Base-by-base conservation (phyloP, 1,284 basidiomycete genomes). In the Phlebopus sp. region DNA sequence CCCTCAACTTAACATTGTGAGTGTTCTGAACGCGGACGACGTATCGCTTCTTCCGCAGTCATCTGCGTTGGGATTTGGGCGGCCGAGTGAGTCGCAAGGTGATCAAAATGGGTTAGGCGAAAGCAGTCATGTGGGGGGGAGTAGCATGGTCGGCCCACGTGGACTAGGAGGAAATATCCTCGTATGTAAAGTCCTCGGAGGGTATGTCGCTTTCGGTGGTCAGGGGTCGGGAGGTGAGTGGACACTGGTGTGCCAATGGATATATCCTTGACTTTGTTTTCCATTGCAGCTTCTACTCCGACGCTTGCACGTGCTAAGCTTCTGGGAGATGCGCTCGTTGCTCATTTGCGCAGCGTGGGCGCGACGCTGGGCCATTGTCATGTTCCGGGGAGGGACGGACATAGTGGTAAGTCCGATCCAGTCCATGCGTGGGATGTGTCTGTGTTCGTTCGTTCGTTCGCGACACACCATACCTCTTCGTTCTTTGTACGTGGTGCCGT, bases 101-200 rank as follows among this genome's bases (percentile, higher is more conserved):
- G 27, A 29, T 29, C 7, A 29, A 29, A 11, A 29, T 11, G 10
- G 10, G 27, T 29, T 8, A 29, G 27, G 27, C 10, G 27, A 8
- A 5, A 4, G 4, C 9, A 5, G 8, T 29, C 27, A 29, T 29
- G 27, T 29, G 27, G 9, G 63, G 21, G 32, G 32, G 9, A 29
- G 13, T 21, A 60, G 54, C 32, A 52, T 77, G 13, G 77, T 79
- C 2, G 81, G 79, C 3, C 69, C 78, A 8, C 62, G 82, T 50
- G 82, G 82, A 18, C 68, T 86, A 3, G 82, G 77, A 0, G 83
- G 81, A 4, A 86, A 84, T 30, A 78, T 85, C 11, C 64, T 87
- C 13, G 81, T 84, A 2, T 86, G 85, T 69, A 88, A 89, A 67
- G 66, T 85, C 17, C 75, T 84, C 0, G 79, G 81, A 2, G 80